Evolutionary conservation across 2,329 filamentous ascomycete genomes (phyloP).

Genomic region (Pochonia chlamydosporia): DNA sequence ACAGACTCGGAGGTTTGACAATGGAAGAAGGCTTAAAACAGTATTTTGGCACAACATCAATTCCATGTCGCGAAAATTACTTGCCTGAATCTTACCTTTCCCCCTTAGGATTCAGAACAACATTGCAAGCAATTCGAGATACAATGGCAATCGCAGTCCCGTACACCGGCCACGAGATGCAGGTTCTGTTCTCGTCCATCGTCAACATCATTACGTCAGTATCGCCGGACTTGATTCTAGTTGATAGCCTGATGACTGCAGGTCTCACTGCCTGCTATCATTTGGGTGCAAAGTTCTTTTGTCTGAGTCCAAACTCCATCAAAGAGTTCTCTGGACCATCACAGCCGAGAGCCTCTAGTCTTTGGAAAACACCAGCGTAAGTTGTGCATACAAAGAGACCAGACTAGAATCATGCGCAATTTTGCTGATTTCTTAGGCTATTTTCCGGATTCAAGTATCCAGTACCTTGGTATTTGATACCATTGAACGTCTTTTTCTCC

Average conservation of each 20-base stretch:
- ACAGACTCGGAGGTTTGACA: slow-evolving; percentile 17
- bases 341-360: slow-evolving; percentile 28
- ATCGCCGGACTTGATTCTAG: slow-evolving; percentile 32
- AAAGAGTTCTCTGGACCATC: slow-evolving; percentile 31
- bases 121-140: slow-evolving; percentile 25
- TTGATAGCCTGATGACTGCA: slow-evolving; percentile 38
- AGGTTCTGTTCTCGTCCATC: slow-evolving; percentile 31
- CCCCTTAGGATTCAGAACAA: slow-evolving; percentile 12
- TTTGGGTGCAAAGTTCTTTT: slow-evolving; percentile 23
- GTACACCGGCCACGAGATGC: slow-evolving; percentile 28
- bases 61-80: neutral
- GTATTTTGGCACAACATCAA: neutral
- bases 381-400: slow-evolving; percentile 15
- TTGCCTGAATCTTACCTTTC: slow-evolving; percentile 8
- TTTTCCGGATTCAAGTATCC: slow-evolving; percentile 40
- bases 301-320: slow-evolving; percentile 39
- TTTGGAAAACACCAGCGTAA: slow-evolving; percentile 34
- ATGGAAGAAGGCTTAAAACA: slow-evolving; percentile 10
- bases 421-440: slow-evolving; percentile 21
- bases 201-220: slow-evolving; percentile 30
- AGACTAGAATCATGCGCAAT: neutral
- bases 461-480: slow-evolving; percentile 35
- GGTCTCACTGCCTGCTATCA: slow-evolving; percentile 36
- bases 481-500: slow-evolving; percentile 34
- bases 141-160: slow-evolving; percentile 18